Conservation (phyloP, 768 basidiomycete species). For the Lactarius psammicola region DNA sequence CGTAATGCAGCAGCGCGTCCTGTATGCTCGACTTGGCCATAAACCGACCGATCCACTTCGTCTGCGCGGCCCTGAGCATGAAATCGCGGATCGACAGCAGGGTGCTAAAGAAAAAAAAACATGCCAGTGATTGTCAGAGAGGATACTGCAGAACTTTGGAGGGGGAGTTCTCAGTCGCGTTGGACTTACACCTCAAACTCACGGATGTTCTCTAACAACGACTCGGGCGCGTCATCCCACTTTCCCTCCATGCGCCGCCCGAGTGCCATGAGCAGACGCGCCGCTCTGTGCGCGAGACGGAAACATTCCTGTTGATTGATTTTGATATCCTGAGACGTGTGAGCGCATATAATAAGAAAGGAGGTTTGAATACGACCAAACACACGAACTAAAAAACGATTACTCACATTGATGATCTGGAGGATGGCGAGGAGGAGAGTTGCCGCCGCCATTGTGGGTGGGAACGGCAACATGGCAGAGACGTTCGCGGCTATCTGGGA, state of each 20-base stretch:
- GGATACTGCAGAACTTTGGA: not conserved
- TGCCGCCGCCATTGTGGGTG: constrained; percentile 23
- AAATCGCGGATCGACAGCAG: constrained; percentile 29
- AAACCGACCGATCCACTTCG: constrained; percentile 29
- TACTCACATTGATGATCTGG: constrained; percentile 25
- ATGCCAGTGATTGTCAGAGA: not conserved
- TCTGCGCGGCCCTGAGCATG: constrained; percentile 25
- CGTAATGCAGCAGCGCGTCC: constrained; percentile 17
- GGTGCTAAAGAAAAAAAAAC: constrained; percentile 13
- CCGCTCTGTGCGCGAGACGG: constrained; percentile 25
- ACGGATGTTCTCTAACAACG: constrained; percentile 29
- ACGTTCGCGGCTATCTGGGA: constrained; percentile 20
- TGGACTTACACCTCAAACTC: constrained; percentile 28
- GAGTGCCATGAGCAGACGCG: constrained; percentile 24
- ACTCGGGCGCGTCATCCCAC: constrained; percentile 30
- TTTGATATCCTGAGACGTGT: constrained; percentile 25
- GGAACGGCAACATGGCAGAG: constrained; percentile 23
- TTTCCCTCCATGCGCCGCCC: constrained; percentile 31
- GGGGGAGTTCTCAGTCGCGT: not conserved
- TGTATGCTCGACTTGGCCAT: constrained; percentile 27
- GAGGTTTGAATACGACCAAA: not conserved
- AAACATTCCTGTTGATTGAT: constrained; percentile 28
- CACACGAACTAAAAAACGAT: not conserved
- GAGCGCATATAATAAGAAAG: not conserved
- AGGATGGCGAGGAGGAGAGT: constrained; percentile 25